Evolutionary conservation across 2,329 filamentous ascomycete genomes (phyloP).

Genomic region (Xylariaceae sp.): DNA sequence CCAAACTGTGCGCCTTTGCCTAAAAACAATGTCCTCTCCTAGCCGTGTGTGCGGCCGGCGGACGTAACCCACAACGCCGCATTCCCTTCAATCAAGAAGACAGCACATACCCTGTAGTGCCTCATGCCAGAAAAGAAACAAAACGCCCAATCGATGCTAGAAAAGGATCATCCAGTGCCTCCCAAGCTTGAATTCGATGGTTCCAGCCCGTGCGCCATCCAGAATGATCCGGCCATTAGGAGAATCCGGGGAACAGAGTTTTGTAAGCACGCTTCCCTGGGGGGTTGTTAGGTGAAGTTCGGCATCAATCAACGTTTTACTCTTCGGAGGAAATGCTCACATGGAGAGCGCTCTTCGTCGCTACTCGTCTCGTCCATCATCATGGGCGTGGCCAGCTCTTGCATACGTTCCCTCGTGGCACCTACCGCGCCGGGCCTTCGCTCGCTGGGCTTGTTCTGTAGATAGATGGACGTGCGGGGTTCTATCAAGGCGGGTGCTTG

Average conservation of each 20-base stretch:
- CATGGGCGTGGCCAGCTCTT: conserved; percentile 27
- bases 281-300: conserved; percentile 18
- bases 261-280: conserved; percentile 41
- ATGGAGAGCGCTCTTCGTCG: conserved; percentile 31
- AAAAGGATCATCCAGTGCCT: conserved; percentile 10
- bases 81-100: conserved; percentile 6
- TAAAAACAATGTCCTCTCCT: conserved; percentile 5
- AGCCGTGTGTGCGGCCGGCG: not conserved
- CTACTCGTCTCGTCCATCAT: conserved; percentile 27
- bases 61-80: conserved; percentile 10
- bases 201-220: not conserved
- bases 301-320: not conserved
- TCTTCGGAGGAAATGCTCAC: conserved; percentile 18
- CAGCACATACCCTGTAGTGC: conserved; percentile 1
- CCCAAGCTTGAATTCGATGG: conserved; percentile 3
- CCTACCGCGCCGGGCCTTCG: conserved; percentile 9
- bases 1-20: conserved; percentile 15
- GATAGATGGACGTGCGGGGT: conserved; percentile 19
- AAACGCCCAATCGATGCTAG: conserved; percentile 34
- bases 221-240: conserved; percentile 13
- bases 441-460: conserved; percentile 21
- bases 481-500: conserved; percentile 17
- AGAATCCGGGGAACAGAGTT: conserved; percentile 39
- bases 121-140: conserved; percentile 4
- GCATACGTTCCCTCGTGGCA: conserved; percentile 26